A percentile compares a stretch with the other conserved stretches of the same genome.
phyloP scores from a whole-genome alignment of 257 asterid species.

The Solanum ahanhuiri region DNA sequence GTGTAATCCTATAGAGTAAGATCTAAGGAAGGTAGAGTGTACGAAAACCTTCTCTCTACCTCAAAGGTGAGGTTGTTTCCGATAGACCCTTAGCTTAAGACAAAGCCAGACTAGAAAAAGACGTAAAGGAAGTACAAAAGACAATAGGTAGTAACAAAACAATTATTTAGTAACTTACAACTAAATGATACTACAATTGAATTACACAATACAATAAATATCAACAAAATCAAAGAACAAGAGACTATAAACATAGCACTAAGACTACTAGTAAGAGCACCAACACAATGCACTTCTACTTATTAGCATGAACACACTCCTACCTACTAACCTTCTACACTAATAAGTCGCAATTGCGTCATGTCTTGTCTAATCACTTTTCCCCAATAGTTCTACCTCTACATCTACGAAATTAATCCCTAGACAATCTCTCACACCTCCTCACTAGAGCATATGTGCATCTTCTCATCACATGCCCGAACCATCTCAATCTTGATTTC shows the following conservation, averaged over 20 bases:
- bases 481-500: too few relatives aligned
- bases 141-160: background rate
- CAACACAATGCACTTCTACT: background rate
- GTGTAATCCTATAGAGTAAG: background rate
- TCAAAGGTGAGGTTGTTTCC: background rate
- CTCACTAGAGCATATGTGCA: too few relatives aligned
- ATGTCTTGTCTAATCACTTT: too few relatives aligned
- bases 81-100: background rate
- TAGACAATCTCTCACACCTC: too few relatives aligned
- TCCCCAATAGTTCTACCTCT: too few relatives aligned
- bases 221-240: background rate
- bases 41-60: background rate
- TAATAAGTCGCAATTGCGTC: background rate
- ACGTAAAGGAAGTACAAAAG: background rate
- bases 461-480: too few relatives aligned
- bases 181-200: background rate
- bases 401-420: too few relatives aligned
- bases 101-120: background rate
- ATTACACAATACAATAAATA: background rate
- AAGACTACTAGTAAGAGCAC: background rate
- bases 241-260: background rate
- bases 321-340: background rate
- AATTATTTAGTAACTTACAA: background rate
- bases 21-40: background rate
- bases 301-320: background rate